Base-by-base conservation (phyloP, 768 basidiomycete genomes). In the Kwoniella mangroviensis region DNA sequence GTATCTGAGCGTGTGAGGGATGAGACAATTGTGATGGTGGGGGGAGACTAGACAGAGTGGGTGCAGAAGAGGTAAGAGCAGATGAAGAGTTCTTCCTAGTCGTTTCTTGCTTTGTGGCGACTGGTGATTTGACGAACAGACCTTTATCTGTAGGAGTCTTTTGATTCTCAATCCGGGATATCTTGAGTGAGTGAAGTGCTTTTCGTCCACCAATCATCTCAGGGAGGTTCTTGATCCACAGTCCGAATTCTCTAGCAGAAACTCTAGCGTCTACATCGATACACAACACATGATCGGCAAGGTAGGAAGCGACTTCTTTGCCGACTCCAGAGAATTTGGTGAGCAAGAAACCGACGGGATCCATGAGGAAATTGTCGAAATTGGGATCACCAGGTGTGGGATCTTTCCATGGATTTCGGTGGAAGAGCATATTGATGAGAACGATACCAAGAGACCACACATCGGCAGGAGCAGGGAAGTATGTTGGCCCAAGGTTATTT, bases 381-480 rank as follows among this genome's bases (percentile, higher is more conserved):
- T 81, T 84, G 82, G 91, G 91, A 72, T 88, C 88, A 75, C 90
- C 92, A 72, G 90, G 87, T 41, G 90, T 88, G 1, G 96, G 96
- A 81, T 98, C 96, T 55, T 92, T 92, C 97, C 97, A 99, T 28
- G 96, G 96, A 83, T 98, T 98, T 85, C 88, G 92, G 84, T 99
- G 97, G 85, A 98, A 99, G 82, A 98, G 86, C 93, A 98, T 95
- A 84, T 99, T 99, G 87, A 99, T 93, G 77, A 99, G 89, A 74
- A 99, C 97, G 82, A 99, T 97, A 72, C 96, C 96, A 76, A 99
- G 87, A 26, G 96, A 98, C 96, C 96, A 99, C 64, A 99, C 94
- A 84, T 99, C 96, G 71, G 97, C 97, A 68, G 92, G 92, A 77
- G 91, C 91, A 71, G 96, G 94, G 73, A 88, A 88, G 86, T 99